Evolutionary conservation across 2,329 filamentous ascomycete genomes (phyloP), one percentile per base, ranked within the genome.

Genomic region (Orbilia blumenaviensis): DNA sequence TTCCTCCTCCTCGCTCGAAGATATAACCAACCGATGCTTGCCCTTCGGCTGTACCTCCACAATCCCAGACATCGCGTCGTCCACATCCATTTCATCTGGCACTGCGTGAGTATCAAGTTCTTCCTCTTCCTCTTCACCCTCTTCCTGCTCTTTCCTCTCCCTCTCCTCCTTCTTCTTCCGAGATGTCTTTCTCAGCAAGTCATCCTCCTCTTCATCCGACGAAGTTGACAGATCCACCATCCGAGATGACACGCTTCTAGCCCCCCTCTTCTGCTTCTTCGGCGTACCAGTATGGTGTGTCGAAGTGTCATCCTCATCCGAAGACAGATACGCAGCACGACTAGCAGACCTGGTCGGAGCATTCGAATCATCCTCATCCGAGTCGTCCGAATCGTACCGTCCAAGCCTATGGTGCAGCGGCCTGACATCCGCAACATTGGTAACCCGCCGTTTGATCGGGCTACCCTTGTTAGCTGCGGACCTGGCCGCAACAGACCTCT

Each of bases 361-460:
- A 72, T 77, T 44, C 72, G 78, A 66, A 75, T 78, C 46, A 82
- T 97, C 92, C n/a, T 87, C 87, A 38, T 91, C 91, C 29, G 80
- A 80, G n/a, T 78, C 79, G 56, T 92, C 90, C 78, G 91, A 91
- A 77, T 91, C 88, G 81, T 91, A 88, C 78, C 90, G 88, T 78
- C 91, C 88, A 77, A 95, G 86, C 34, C 90, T 88, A 83, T 96
- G 91, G 81, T 97, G 93, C 16, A 98, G 86, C 5, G 92, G 92
- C 63, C 93, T 89, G 14, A 87, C 85, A 82, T 93, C 89, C 85
- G 84, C 67, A 85, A 84, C 78, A 87, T 88, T 66, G 87, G 86
- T 68, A 89, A 82, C 87, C 92, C 78, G 87, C 86, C 77, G 88
- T 21, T 77, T 77, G 44, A 56, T 62, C 27, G 73, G 60, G 9